Base-by-base conservation (phyloP, 257 asterid genomes). In the Capsicum rhomboideum region DNA sequence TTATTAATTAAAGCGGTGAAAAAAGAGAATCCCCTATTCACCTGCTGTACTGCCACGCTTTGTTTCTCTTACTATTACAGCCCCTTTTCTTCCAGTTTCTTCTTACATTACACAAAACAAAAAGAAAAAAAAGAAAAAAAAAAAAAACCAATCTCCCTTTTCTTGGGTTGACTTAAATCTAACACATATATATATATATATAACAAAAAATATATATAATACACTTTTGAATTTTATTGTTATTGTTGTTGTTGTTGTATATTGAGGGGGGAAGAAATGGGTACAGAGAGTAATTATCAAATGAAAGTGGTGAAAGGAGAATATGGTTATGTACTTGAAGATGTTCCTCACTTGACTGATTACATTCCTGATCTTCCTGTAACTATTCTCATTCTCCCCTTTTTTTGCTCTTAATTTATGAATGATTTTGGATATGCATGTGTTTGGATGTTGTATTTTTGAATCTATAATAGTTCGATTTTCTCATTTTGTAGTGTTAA, bases 341-440 rank as follows among this genome's bases (percentile, higher is more conserved):
- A 92, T 83, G 93, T 92, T 84, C 97, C 97, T 83, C 97, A 92
- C 83, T 86, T 92, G 88, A 67, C 86, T 85, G 97, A 92, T 85
- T 92, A 91, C 91, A 86, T 92, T 82, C 87, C 91, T 82, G 83
- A 91, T 90, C 89, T 92, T 78, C 87, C 91, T 26, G 96, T 92
- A 34, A 89, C 53, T 23, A 49, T 59, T 53, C 18, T 46, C 18
- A 13, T 26, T 54, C 67, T 77, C 55, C 23, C 3, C 17, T n/a
- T 18, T 5, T 9, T 37, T 17, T 69, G 1, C 16, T 21, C 7
- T 18, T 40, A 1, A 10, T 68, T 69, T 68, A 6, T 34, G 54
- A 37, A 71, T 71, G 54, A 75, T 49, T 14, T 75, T 14, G 61
- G 6, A 17, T 74, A 13, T 23, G 59, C 40, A 16, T 49, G 81